These are phyloP conservation scores for Cordyceps cicadae DNA, from an alignment of 2,329 filamentous ascomycete species.

Conservation along the genomic window DNA sequence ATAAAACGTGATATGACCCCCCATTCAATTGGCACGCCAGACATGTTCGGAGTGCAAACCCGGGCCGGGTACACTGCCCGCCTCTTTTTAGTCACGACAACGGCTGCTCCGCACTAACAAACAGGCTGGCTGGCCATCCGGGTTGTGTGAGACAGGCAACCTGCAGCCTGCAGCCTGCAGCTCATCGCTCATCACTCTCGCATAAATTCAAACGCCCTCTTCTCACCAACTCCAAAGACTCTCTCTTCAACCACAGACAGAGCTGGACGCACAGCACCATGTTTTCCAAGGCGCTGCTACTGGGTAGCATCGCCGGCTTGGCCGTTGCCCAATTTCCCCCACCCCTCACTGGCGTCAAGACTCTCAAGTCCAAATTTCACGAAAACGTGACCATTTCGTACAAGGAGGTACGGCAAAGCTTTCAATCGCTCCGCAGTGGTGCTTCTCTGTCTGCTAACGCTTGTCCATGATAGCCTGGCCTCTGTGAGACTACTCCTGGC, in stretches of 20 bases:
- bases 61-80: not conserved
- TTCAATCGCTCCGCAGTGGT: not conserved
- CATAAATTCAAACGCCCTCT: not conserved
- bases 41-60: not conserved
- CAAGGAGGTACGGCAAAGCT: slow-evolving; percentile 39
- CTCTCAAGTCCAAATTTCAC: slow-evolving; percentile 50
- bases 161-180: not conserved
- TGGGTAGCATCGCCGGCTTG: slow-evolving; percentile 17
- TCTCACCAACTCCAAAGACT: not conserved
- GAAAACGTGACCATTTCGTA: slow-evolving; percentile 53
- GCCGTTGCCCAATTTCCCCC: slow-evolving; percentile 25
- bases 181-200: too few relatives aligned
- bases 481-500: slow-evolving; percentile 48
- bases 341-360: slow-evolving; percentile 29
- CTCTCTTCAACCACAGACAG: not conserved
- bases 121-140: not conserved
- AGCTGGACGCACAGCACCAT: not conserved
- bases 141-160: not conserved
- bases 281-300: slow-evolving; percentile 12
- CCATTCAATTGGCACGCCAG: not conserved
- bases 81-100: not conserved
- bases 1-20: not conserved
- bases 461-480: slow-evolving; percentile 37
- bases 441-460: slow-evolving; percentile 27
- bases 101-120: not conserved